Conservation (phyloP, 495 filamentous ascomycete species). For the Penicillium paradoxum region DNA sequence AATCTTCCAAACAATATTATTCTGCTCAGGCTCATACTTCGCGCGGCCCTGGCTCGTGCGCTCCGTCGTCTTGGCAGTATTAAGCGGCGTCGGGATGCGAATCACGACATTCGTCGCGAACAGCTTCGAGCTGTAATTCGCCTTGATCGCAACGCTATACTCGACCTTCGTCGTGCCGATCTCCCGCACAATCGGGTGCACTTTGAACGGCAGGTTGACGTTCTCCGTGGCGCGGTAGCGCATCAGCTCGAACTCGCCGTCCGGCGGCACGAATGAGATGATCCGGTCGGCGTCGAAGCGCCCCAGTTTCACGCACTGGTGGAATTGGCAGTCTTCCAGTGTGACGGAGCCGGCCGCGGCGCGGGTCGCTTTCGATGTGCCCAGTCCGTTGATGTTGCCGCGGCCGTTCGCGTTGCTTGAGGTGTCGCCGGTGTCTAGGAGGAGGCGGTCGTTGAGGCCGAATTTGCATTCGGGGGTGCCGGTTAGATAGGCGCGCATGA, state of each 20-base stretch:
- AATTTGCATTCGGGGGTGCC: slow-evolving; percentile 99
- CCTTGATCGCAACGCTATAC: slow-evolving; percentile 95
- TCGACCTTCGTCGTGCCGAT: slow-evolving; percentile 96
- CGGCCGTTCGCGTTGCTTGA: slow-evolving; percentile 33
- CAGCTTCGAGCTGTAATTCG: slow-evolving; percentile 92
- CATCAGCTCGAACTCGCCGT: slow-evolving; percentile 99
- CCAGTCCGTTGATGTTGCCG: slow-evolving; percentile 45
- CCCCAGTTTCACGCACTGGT: slow-evolving; percentile 97
- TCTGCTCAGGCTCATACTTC: slow-evolving; percentile 96
- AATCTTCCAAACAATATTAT: slow-evolving; percentile 99
- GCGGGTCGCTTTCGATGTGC: slow-evolving; percentile 74
- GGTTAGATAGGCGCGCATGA: slow-evolving; percentile 97
- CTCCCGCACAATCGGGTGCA: slow-evolving; percentile 97
- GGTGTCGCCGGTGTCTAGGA: slow-evolving; percentile 70
- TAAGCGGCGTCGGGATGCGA: slow-evolving; percentile 90
- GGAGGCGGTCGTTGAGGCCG: slow-evolving; percentile 91
- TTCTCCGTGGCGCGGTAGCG: slow-evolving; percentile 99
- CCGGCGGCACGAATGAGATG: slow-evolving; percentile 95
- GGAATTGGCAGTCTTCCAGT: slow-evolving; percentile 97
- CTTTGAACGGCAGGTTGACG: slow-evolving; percentile 97
- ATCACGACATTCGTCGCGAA: slow-evolving; percentile 98
- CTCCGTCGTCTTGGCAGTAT: slow-evolving; percentile 93
- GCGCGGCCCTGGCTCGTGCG: slow-evolving; percentile 92
- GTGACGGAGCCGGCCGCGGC: slow-evolving; percentile 95
- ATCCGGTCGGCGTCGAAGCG: slow-evolving; percentile 97